A percentile compares a stretch with the other conserved stretches of the same genome.
Evolutionary conservation across 352 stramenopile species (phyloP).

Genomic region (Phytophthora hibernalis): DNA sequence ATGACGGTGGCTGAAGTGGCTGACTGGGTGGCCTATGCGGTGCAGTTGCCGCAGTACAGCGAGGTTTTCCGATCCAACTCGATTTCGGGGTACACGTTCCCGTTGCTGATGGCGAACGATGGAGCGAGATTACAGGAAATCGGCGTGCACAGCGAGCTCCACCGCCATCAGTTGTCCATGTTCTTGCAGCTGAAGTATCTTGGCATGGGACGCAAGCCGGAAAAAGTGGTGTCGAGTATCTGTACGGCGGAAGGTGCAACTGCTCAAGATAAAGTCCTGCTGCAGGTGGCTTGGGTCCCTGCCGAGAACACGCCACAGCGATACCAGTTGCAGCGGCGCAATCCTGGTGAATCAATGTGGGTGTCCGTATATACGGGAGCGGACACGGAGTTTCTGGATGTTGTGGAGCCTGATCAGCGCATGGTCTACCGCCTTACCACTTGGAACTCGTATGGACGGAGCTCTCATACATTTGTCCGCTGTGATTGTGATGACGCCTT

Average conservation of each 20-base stretch:
- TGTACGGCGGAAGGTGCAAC: slow-evolving; percentile 42
- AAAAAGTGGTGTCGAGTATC: slow-evolving; percentile 46
- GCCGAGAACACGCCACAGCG: slow-evolving; percentile 55
- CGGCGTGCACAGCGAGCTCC: slow-evolving; percentile 70
- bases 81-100: slow-evolving; percentile 89
- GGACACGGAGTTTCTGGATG: slow-evolving; percentile 77
- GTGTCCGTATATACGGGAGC: slow-evolving; percentile 63
- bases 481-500: slow-evolving; percentile 60
- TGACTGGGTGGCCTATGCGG: slow-evolving; percentile 83
- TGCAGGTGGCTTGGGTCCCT: slow-evolving; percentile 69
- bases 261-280: slow-evolving; percentile 41
- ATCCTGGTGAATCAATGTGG: slow-evolving; percentile 66
- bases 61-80: slow-evolving; percentile 80
- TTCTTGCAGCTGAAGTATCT: slow-evolving; percentile 88
- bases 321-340: slow-evolving; percentile 78
- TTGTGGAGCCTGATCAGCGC: slow-evolving; percentile 58
- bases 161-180: slow-evolving; percentile 82
- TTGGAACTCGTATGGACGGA: slow-evolving; percentile 87
- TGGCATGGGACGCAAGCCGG: slow-evolving; percentile 74
- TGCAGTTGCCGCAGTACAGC: slow-evolving; percentile 85
- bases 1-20: slow-evolving; percentile 88
- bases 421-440: slow-evolving; percentile 80
- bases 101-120: slow-evolving; percentile 86
- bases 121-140: slow-evolving; percentile 75
- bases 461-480: slow-evolving; percentile 60